Evolutionary conservation across 352 stramenopile species (phyloP).

Genomic region (Phytophthora tubulina): DNA sequence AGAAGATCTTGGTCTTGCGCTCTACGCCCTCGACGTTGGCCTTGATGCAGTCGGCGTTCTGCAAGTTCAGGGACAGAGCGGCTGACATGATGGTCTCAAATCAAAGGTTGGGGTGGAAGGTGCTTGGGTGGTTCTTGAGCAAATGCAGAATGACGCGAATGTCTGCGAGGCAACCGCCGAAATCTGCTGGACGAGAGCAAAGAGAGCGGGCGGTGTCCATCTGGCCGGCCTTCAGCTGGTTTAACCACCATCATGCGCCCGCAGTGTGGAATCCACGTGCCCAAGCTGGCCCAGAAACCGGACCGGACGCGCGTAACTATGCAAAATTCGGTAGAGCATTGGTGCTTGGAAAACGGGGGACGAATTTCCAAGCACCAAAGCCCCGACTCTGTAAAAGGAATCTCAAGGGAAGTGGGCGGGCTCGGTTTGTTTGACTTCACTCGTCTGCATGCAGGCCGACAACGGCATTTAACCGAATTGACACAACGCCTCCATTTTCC

Average conservation of each 20-base stretch:
- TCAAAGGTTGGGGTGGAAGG: not conserved
- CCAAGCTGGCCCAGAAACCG: conserved; percentile 10
- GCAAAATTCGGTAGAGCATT: conserved; percentile 25
- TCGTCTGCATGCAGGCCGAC: conserved; percentile 1
- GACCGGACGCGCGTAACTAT: conserved; percentile 25
- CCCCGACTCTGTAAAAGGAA: conserved; percentile 18
- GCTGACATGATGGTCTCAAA: conserved; percentile 28
- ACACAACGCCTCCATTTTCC: too few species aligned
- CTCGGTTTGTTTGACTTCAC: not conserved
- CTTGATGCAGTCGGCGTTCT: conserved; percentile 38
- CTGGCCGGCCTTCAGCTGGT: conserved; percentile 30
- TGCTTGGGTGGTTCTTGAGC: conserved; percentile 32
- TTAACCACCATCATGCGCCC: conserved; percentile 22
- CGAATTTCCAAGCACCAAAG: conserved; percentile 25
- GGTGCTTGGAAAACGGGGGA: conserved; percentile 20
- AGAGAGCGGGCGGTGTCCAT: conserved; percentile 19
- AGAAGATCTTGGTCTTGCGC: conserved; percentile 92
- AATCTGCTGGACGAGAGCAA: conserved; percentile 36
- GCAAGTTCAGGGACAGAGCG: conserved; percentile 31
- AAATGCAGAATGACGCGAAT: conserved; percentile 38
- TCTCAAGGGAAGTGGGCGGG: conserved; percentile 15
- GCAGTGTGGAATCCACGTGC: conserved; percentile 7
- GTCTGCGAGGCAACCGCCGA: conserved; percentile 8
- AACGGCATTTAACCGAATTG: not conserved
- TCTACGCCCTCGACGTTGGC: conserved; percentile 28